These are phyloP conservation scores for Mycosarcoma maydis DNA, from an alignment of 1,284 basidiomycete species.

Conservation along the genomic window DNA sequence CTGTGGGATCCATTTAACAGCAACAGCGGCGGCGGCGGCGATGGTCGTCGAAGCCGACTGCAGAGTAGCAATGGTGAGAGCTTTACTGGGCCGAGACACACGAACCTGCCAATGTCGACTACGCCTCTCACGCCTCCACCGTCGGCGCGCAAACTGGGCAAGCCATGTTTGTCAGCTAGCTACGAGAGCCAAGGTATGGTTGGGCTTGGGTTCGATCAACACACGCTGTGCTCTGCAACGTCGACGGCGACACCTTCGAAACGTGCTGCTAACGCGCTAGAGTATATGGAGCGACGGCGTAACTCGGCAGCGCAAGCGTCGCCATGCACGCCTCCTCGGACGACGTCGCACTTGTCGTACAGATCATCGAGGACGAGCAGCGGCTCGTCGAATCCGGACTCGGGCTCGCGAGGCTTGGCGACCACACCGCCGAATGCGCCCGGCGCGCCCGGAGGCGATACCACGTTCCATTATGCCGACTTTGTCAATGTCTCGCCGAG, in stretches of 20 bases:
- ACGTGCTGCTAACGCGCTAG: constrained; percentile 20
- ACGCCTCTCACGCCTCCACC: constrained; percentile 29
- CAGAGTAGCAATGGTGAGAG: not conserved
- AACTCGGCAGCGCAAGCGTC: not conserved
- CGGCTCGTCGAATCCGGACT: too few species aligned
- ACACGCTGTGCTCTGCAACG: constrained; percentile 6
- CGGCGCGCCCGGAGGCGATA: constrained; percentile 35
- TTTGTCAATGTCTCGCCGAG: constrained; percentile 52
- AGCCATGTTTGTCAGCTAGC: not conserved
- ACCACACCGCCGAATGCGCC: constrained; percentile 21
- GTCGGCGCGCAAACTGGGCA: constrained; percentile 2
- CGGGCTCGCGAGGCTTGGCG: not conserved
- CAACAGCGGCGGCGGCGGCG: not conserved
- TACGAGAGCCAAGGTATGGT: not conserved
- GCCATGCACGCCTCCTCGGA: constrained; percentile 17
- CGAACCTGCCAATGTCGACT: not conserved
- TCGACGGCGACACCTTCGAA: not conserved
- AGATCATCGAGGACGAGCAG: too few species aligned
- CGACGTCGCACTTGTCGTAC: not conserved
- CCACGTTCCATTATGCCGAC: constrained; percentile 52
- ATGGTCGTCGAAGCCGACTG: constrained; percentile 10
- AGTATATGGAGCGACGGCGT: constrained; percentile 21
- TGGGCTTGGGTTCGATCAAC: constrained; percentile 12
- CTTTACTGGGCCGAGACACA: constrained; percentile 2
- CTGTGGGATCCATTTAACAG: constrained; percentile 44